Evolutionary conservation across 2,329 filamentous ascomycete genomes (phyloP).

Genomic region (Aspergillus eucalypticola): DNA sequence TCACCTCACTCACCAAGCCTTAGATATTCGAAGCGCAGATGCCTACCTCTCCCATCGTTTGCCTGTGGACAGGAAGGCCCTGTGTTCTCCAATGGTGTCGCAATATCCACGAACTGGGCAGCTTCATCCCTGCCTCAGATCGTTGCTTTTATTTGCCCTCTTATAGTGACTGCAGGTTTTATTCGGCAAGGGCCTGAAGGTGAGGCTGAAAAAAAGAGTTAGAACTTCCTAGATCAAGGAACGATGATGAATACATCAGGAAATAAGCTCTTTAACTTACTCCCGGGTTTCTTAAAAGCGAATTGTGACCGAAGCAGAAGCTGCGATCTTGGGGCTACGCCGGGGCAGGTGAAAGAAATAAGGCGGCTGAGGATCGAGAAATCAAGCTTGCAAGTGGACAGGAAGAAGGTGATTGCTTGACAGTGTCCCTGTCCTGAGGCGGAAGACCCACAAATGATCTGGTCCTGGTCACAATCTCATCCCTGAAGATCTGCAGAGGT

Average conservation of each 20-base stretch:
- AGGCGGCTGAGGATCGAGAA: not conserved
- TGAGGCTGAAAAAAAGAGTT: not conserved
- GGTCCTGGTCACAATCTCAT: not conserved
- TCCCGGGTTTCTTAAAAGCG: too few species aligned
- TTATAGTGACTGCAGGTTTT: not conserved
- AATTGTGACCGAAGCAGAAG: not conserved
- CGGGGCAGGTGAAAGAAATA: not conserved
- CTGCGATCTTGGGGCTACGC: not conserved
- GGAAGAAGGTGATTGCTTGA: not conserved
- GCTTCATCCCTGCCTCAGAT: not conserved
- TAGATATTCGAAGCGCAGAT: not conserved
- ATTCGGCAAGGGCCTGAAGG: not conserved
- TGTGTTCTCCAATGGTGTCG: not conserved
- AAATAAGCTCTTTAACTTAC: not conserved
- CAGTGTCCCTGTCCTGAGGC: not conserved
- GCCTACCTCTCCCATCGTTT: too few species aligned
- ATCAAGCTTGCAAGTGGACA: not conserved
- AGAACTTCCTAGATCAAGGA: not conserved
- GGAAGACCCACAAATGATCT: conserved; percentile 6
- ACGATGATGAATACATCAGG: not conserved
- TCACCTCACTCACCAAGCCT: not conserved
- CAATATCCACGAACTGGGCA: not conserved
- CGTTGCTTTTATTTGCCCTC: not conserved
- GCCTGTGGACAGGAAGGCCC: not conserved
- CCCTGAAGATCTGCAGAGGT: conserved; percentile 6